A percentile compares a stretch with the other conserved stretches of the same genome.
These are phyloP conservation scores for Chamaecrista fasciculata DNA, from an alignment of 306 rosid species.

Conservation along the genomic window DNA sequence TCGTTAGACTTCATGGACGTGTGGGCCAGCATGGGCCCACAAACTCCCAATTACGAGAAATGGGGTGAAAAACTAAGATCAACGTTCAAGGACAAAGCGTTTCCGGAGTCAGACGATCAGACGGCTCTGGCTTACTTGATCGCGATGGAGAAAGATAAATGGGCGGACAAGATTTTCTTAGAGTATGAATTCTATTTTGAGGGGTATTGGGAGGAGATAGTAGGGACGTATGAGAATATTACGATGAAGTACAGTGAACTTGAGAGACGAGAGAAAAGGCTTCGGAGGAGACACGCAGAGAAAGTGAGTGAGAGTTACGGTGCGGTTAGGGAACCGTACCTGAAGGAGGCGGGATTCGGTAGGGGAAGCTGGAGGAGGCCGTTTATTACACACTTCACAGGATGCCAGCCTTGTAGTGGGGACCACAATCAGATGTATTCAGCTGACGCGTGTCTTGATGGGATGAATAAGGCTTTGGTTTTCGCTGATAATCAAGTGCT, in stretches of 20 bases:
- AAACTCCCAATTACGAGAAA: slow-evolving; percentile 49
- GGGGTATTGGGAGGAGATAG: slow-evolving; percentile 75
- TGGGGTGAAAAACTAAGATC: slow-evolving; percentile 63
- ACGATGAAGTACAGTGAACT: slow-evolving; percentile 38
- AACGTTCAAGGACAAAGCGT: slow-evolving; percentile 69
- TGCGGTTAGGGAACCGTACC: slow-evolving; percentile 44
- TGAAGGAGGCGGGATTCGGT: slow-evolving; percentile 47
- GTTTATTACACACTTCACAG: slow-evolving; percentile 81
- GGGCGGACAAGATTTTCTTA: slow-evolving; percentile 70
- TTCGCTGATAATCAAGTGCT: slow-evolving; percentile 89
- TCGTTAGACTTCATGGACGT: slow-evolving; percentile 67
- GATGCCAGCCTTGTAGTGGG: slow-evolving; percentile 95
- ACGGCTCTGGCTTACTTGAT: slow-evolving; percentile 81
- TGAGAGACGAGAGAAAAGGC: slow-evolving; percentile 33
- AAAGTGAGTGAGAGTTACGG: slow-evolving; percentile 63
- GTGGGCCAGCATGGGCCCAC: slow-evolving; percentile 97
- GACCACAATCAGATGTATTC: slow-evolving; percentile 56
- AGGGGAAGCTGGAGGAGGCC: slow-evolving; percentile 67
- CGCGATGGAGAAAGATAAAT: slow-evolving; percentile 47
- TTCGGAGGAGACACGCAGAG: slow-evolving; percentile 80
- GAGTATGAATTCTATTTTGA: slow-evolving; percentile 69
- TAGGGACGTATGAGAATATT: slow-evolving; percentile 41
- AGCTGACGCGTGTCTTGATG: slow-evolving; percentile 65
- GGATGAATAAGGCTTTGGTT: slow-evolving; percentile 61
- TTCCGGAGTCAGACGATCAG: slow-evolving; percentile 90